Base-by-base conservation (phyloP, 129 eudicot species). In the Gnaphalium uliginosum region DNA sequence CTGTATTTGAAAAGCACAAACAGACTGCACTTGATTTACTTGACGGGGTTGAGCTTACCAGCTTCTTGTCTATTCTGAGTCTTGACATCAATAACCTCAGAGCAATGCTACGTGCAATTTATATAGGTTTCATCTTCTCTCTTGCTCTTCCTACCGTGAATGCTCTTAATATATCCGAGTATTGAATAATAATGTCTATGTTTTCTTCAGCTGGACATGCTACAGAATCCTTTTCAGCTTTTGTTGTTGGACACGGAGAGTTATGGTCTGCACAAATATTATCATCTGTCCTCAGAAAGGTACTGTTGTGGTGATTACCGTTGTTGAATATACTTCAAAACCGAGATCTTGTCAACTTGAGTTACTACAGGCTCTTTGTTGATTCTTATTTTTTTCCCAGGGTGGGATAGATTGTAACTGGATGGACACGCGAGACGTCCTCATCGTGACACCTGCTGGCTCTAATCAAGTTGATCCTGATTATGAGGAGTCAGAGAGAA, bases 201-300 rank as follows among this genome's bases (percentile, higher is more conserved):
- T 86, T 35, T 83, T 71, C 21, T 87, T 85, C 94, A 95, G 97
- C 97, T 81, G 99, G 99, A 72, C 99, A 95, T 74, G 96, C 81
- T 15, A 84, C 99, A 8, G 97, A 95, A 82, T 91, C 99, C 68
- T 95, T 95, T 76, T 79, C 97, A 8, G 99, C 92, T 81, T 95
- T 95, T 86, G 97, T 91, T 70, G 99, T 83, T 61, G 99, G 99
- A 54, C 92, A 95, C 81, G 99, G 99, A 46, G 99, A 95, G 88
- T 79, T 95, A 80, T 95, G 99, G 99, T 95, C 97, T 46, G 96
- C 99, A 72, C 92, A 95, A 57, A 58, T 95, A 72, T 78, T 95
- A 70, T 79, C 99, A 74, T 66, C 84, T 79, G 89, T 89, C 54
- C 82, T 95, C 23, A 86, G 87, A 85, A 91, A 91, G 96, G 99